phyloP scores from a whole-genome alignment of 2,329 filamentous ascomycete genomes.

The Fusarium haematococcum region DNA sequence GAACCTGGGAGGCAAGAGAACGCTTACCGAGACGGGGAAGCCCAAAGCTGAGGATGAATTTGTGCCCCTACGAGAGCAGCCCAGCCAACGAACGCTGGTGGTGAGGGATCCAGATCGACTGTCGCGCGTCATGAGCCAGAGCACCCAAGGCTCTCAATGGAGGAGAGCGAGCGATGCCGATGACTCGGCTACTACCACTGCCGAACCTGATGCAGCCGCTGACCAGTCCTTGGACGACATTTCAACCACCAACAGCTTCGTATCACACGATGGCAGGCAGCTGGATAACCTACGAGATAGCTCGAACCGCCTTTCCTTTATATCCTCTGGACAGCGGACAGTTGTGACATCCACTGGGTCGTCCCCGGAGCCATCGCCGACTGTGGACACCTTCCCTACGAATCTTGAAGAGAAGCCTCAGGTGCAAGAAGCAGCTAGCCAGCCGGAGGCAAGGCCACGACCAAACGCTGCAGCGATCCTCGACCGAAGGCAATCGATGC shows the following conservation, averaged over 20 bases:
- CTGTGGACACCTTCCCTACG: slow-evolving; percentile 60
- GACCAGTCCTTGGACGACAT: slow-evolving; percentile 63
- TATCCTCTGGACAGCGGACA: slow-evolving; percentile 72
- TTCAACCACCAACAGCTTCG: slow-evolving; percentile 68
- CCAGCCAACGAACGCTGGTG: slow-evolving; percentile 61
- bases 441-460: slow-evolving; percentile 56
- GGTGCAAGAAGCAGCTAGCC: slow-evolving; percentile 37
- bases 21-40: slow-evolving; percentile 69
- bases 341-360: slow-evolving; percentile 66
- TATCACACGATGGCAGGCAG: slow-evolving; percentile 69
- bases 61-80: slow-evolving; percentile 51
- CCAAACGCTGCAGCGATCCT: slow-evolving; percentile 65
- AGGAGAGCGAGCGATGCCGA: slow-evolving; percentile 24
- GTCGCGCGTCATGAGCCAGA: slow-evolving; percentile 47
- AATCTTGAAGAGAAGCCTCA: slow-evolving; percentile 34
- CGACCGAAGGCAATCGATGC: slow-evolving; percentile 65
- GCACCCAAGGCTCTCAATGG: slow-evolving; percentile 29
- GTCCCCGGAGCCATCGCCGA: slow-evolving; percentile 69
- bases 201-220: slow-evolving; percentile 44
- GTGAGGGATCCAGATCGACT: slow-evolving; percentile 61
- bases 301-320: slow-evolving; percentile 67
- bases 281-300: slow-evolving; percentile 69
- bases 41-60: slow-evolving; percentile 56
- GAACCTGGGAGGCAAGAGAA: slow-evolving; percentile 74
- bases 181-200: slow-evolving; percentile 24